Conservation (phyloP, 148 eudicot genomes). For the Cornus florida region DNA sequence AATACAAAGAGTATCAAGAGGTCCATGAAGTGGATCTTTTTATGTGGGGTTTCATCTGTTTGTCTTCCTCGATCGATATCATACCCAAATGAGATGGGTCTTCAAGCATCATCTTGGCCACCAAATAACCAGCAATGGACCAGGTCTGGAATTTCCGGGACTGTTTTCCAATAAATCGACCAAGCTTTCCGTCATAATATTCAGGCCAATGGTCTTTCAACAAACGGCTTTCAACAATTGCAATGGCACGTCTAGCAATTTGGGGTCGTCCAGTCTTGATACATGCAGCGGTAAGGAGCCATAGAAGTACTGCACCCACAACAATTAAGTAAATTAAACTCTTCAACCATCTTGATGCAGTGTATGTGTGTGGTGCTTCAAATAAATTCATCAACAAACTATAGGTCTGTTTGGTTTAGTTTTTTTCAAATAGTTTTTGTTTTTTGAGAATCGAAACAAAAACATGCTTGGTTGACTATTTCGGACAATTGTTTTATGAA, state of each 20-base stretch:
- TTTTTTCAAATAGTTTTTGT: too few species aligned
- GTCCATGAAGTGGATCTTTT: slow-evolving; percentile 57
- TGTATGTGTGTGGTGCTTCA: too few species aligned
- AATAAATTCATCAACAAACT: too few species aligned
- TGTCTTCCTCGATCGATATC: slow-evolving; percentile 62
- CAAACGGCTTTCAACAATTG: slow-evolving; percentile 41
- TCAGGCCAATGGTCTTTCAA: slow-evolving; percentile 58
- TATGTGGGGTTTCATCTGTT: slow-evolving; percentile 42
- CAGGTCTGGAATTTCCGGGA: slow-evolving; percentile 56
- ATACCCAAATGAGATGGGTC: slow-evolving; percentile 66
- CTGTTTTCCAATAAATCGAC: slow-evolving; percentile 57
- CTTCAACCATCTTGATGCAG: too few species aligned
- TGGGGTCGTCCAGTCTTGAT: slow-evolving; percentile 66
- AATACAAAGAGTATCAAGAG: slow-evolving; percentile 29
- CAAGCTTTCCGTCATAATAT: slow-evolving; percentile 54
- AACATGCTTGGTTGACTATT: too few species aligned
- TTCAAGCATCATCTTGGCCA: slow-evolving; percentile 61
- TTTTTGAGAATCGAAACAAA: too few species aligned
- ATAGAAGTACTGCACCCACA: slow-evolving; percentile 36
- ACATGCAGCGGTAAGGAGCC: slow-evolving; percentile 58
- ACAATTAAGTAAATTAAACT: neutral
- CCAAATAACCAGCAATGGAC: slow-evolving; percentile 63
- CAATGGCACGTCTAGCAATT: slow-evolving; percentile 50
- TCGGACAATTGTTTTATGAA: too few species aligned
- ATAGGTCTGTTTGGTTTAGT: too few species aligned